Evolutionary conservation across 345 rosid species (phyloP).

Genomic region (Trapa incisa): DNA sequence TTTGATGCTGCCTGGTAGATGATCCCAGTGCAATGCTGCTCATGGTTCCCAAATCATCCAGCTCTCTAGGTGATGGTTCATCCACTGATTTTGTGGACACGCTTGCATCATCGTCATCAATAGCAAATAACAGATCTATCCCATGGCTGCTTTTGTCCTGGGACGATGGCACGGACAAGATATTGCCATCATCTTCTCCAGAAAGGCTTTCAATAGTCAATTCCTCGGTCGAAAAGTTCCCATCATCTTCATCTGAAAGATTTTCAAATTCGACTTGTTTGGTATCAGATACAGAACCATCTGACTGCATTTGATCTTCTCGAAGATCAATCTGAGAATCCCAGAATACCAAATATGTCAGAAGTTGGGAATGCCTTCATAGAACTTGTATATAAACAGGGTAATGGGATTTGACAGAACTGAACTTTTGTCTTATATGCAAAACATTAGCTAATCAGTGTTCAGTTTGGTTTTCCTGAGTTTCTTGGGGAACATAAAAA

Average conservation of each 20-base stretch:
- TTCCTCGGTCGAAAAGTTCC: not conserved
- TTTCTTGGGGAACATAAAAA: not conserved
- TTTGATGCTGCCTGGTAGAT: conserved; percentile 11
- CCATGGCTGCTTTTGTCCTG: not conserved
- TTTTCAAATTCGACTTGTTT: conserved; percentile 16
- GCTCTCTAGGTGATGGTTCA: conserved; percentile 4
- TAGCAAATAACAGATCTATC: not conserved
- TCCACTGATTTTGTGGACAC: conserved; percentile 10
- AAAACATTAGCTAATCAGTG: not conserved
- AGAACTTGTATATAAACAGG: not conserved
- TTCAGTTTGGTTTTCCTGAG: not conserved
- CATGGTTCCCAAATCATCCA: conserved; percentile 1
- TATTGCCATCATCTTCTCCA: conserved; percentile 15
- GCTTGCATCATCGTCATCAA: conserved; percentile 6
- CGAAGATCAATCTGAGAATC: conserved; percentile 56
- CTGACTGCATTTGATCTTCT: conserved; percentile 25
- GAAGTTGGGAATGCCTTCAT: not conserved
- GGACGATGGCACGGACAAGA: not conserved
- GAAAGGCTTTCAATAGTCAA: conserved; percentile 9
- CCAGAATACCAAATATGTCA: not conserved
- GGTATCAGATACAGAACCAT: conserved; percentile 16
- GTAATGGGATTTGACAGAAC: not conserved
- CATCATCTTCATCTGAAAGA: conserved; percentile 19
- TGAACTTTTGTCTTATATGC: too few species aligned
- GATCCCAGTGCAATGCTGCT: conserved; percentile 10